Percentiles rank a stretch among this genome's conserved stretches.
Conservation (phyloP, 148 eudicot genomes). For the Persicaria tinctoria region DNA sequence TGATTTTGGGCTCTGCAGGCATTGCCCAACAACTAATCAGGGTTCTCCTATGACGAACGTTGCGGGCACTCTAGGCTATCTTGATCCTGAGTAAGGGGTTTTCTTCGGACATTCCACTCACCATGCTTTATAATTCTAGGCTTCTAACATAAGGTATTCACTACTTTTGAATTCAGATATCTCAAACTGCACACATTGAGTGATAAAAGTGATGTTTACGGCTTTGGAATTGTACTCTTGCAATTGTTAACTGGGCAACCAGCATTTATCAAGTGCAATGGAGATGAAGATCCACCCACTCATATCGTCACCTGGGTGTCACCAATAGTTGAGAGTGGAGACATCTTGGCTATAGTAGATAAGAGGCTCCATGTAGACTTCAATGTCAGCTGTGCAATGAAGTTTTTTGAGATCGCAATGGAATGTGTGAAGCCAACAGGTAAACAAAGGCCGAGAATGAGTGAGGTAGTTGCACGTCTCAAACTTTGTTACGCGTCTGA, state of each 20-base stretch:
- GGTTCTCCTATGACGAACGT: slow-evolving; percentile 22
- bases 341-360: background rate
- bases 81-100: slow-evolving; percentile 39
- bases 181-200: slow-evolving; percentile 4
- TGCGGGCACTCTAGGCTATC: slow-evolving; percentile 32
- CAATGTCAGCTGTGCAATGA: background rate
- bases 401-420: background rate
- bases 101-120: no score
- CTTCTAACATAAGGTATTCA: background rate
- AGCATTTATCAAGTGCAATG: background rate
- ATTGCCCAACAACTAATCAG: slow-evolving; percentile 18
- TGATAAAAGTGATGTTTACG: slow-evolving; percentile 28
- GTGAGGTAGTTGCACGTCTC: background rate
- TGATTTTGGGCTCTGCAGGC: slow-evolving; percentile 35
- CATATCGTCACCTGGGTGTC: background rate
- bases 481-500: background rate
- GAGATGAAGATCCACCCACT: background rate
- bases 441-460: background rate
- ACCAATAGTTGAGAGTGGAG: no score
- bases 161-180: background rate
- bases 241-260: slow-evolving; percentile 31
- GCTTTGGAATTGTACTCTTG: slow-evolving; percentile 30
- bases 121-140: no score
- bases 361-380: background rate
- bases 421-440: background rate